These are phyloP conservation scores for Echeveria elegans DNA, from an alignment of 164 flowering plant genomes.

Conservation along the genomic window DNA sequence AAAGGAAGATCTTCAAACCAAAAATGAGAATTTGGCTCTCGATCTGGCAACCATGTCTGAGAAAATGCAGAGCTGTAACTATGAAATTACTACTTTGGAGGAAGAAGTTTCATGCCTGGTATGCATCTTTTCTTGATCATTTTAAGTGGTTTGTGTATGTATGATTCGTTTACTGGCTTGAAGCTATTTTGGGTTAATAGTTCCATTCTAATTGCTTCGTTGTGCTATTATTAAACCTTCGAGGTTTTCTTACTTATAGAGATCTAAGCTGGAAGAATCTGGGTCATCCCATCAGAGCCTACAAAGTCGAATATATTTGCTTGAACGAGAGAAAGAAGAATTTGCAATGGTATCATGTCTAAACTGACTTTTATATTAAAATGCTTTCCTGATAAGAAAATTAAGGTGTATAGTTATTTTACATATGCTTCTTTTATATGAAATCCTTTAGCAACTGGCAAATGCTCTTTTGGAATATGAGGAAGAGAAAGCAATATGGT, in stretches of 20 bases:
- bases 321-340: slow-evolving; percentile 75
- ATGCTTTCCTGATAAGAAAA: too few relatives aligned
- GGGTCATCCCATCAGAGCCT: slow-evolving; percentile 21
- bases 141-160: background rate
- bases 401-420: background rate
- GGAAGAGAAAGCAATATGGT: slow-evolving; percentile 84
- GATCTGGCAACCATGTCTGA: slow-evolving; percentile 45
- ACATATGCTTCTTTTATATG: slow-evolving; percentile 3
- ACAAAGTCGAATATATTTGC: slow-evolving; percentile 30
- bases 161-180: background rate
- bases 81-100: slow-evolving; percentile 34
- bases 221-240: background rate
- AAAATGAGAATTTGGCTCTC: slow-evolving; percentile 42
- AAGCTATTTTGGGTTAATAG: too few relatives aligned
- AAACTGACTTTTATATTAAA: too few relatives aligned
- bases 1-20: slow-evolving; percentile 40
- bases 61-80: slow-evolving; percentile 30
- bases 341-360: slow-evolving; percentile 55
- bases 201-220: background rate
- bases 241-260: slow-evolving; percentile 24
- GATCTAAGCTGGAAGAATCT: slow-evolving; percentile 40
- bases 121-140: slow-evolving; percentile 22
- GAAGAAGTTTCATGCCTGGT: slow-evolving; percentile 61
- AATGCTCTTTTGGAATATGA: slow-evolving; percentile 76
- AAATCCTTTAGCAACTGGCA: slow-evolving; percentile 55